Evolutionary conservation across 306 rosid genomes (phyloP), one percentile per base, ranked within the genome.

Genomic region (Sechiopsis laciniata): DNA sequence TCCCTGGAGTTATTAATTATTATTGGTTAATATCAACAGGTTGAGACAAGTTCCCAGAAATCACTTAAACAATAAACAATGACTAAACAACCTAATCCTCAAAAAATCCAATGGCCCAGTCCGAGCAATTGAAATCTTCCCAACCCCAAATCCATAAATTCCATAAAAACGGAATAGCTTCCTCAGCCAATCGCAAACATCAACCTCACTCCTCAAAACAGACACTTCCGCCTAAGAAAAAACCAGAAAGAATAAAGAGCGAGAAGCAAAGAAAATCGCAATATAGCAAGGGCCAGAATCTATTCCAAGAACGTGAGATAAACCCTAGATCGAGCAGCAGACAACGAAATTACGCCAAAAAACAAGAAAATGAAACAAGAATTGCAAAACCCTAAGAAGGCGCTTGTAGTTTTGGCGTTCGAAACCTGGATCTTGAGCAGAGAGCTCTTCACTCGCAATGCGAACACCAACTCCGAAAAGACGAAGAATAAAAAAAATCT

Each of bases 321-420:
- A 82, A 85, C 83, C 91, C 89, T 82, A 80, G 93, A 90, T 84
- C 94, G 84, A 77, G 74, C 76, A 70, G 63, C 24, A 75, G 59
- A 14, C 56, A 54, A 72, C 74, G 62, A 51, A 80, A 79, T 21
- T 24, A 52, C 60, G 63, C 52, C 70, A 52, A 20, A 35, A 52
- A 63, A 13, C 12, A 40, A 17, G 35, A 46, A 75, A 51, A 29
- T 0, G 29, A 62, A 77, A 80, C 48, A 59, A 63, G 32, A 48
- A 79, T 77, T 29, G 74, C 71, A 64, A 60, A 78, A 29, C 53
- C 67, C 54, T 76, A 83, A 56, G 80, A 74, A 64, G 14, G 4
- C 53, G 88, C 80, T 84, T 79, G 77, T 40, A 40, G 72, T 42
- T 81, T 61, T 74, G 89, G 85, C 83, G 85, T 82, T 77, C 72